phyloP scores from a whole-genome alignment of 2,329 filamentous ascomycete species.

The Fusarium brevicatenulatum region DNA sequence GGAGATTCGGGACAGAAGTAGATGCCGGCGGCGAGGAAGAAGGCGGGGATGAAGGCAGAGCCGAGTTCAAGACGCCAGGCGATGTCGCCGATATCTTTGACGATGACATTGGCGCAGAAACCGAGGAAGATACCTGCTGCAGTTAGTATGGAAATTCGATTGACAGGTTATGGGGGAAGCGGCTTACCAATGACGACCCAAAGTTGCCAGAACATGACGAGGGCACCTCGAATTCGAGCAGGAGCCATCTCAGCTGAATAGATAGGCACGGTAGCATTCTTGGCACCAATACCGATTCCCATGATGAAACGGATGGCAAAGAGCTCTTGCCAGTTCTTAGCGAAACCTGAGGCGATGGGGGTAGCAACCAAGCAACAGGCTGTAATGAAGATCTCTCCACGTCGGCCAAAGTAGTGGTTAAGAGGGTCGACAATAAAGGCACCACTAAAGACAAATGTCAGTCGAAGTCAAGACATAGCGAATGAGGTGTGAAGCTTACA shows the following conservation, averaged over 20 bases:
- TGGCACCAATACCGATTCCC: constrained; percentile 75
- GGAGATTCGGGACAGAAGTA: constrained; percentile 73
- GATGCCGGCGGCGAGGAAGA: constrained; percentile 64
- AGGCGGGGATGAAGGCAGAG: constrained; percentile 68
- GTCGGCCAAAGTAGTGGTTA: constrained; percentile 57
- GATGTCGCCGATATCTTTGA: constrained; percentile 40
- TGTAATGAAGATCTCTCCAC: constrained; percentile 74
- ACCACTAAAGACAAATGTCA: not conserved
- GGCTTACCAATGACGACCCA: constrained; percentile 65
- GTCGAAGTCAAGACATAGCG: fast-evolving
- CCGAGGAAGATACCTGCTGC: constrained; percentile 53
- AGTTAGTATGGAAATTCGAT: fast-evolving
- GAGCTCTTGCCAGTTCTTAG: constrained; percentile 73
- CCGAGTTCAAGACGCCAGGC: constrained; percentile 61
- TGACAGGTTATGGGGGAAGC: fast-evolving
- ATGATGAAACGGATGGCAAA: constrained; percentile 74
- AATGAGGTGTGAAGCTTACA: not conserved
- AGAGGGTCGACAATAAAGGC: constrained; percentile 67
- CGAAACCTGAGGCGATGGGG: constrained; percentile 71
- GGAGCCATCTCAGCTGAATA: constrained; percentile 80
- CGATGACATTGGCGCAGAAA: constrained; percentile 51
- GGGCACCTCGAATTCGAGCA: constrained; percentile 73
- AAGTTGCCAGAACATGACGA: constrained; percentile 85
- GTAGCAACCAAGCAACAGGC: constrained; percentile 76
- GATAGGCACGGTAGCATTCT: constrained; percentile 73